These are phyloP conservation scores for Hordeum pubiflorum DNA, from an alignment of 202 grass and related monocot genomes.

Conservation along the genomic window DNA sequence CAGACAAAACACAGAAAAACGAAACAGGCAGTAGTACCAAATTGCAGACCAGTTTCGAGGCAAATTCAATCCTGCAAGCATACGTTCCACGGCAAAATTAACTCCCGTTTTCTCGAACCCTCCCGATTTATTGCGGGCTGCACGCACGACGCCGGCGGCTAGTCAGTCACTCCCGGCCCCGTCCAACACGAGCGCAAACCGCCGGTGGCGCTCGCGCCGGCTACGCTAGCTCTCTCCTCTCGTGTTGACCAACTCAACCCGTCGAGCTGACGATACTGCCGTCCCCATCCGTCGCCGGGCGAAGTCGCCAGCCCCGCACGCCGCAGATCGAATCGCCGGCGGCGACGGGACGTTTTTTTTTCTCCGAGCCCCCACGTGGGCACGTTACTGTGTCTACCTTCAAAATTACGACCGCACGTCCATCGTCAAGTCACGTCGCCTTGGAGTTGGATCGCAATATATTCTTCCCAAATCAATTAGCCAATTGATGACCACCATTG, in stretches of 20 bases:
- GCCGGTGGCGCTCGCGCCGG: not conserved
- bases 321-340: not conserved
- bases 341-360: not conserved
- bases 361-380: not conserved
- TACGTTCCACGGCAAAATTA: not conserved
- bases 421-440: not conserved
- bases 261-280: not conserved
- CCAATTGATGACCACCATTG: not conserved
- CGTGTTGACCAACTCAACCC: not conserved
- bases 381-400: not conserved
- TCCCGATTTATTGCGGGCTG: no score
- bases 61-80: not conserved
- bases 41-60: not conserved
- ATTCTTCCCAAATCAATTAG: no score
- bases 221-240: not conserved
- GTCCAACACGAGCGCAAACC: not conserved
- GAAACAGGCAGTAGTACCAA: no score
- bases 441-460: no score
- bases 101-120: not conserved
- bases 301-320: not conserved
- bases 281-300: not conserved
- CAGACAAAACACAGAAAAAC: not conserved
- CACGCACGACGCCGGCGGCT: not conserved
- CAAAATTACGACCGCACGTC: not conserved
- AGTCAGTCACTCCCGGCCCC: not conserved